Evolutionary conservation across 2,329 filamentous ascomycete genomes (phyloP).

Genomic region (Fusarium sp.): DNA sequence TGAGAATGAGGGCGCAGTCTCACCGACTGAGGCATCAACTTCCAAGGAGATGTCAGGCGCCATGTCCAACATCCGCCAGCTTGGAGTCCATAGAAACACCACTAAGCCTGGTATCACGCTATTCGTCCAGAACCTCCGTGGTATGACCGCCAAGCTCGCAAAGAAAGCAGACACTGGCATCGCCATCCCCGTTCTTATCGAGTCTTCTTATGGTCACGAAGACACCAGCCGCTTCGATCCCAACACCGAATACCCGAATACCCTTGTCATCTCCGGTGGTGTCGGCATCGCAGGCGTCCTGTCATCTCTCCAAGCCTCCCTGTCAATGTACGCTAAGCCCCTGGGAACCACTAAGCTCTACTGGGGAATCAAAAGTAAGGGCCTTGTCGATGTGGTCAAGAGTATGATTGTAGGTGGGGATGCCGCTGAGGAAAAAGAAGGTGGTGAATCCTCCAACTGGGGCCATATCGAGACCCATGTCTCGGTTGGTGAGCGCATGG

Average conservation of each 20-base stretch:
- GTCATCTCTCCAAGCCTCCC: slow-evolving; percentile 36
- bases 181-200: slow-evolving; percentile 43
- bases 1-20: slow-evolving; percentile 2
- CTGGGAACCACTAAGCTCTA: slow-evolving; percentile 43
- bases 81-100: not conserved
- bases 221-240: slow-evolving; percentile 32
- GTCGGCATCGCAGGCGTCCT: slow-evolving; percentile 46
- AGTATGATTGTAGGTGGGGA: slow-evolving; percentile 32
- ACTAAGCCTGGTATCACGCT: slow-evolving; percentile 40
- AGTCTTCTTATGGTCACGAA: slow-evolving; percentile 44
- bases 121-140: slow-evolving; percentile 39
- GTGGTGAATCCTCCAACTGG: slow-evolving; percentile 23
- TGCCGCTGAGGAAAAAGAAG: not conserved
- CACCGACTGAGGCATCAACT: not conserved
- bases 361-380: slow-evolving; percentile 42
- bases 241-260: slow-evolving; percentile 38
- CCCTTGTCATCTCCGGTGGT: slow-evolving; percentile 46
- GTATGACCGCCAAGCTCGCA: slow-evolving; percentile 38
- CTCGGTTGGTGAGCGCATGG: slow-evolving; percentile 43
- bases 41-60: slow-evolving; percentile 26
- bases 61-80: not conserved
- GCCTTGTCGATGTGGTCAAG: slow-evolving; percentile 42
- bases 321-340: slow-evolving; percentile 26
- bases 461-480: slow-evolving; percentile 44
- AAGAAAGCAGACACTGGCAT: slow-evolving; percentile 16